Percentiles rank a stretch among this genome's conserved stretches.
Evolutionary conservation across 495 filamentous ascomycete genomes (phyloP).

Genomic region (Aspergillus egyptiacus): DNA sequence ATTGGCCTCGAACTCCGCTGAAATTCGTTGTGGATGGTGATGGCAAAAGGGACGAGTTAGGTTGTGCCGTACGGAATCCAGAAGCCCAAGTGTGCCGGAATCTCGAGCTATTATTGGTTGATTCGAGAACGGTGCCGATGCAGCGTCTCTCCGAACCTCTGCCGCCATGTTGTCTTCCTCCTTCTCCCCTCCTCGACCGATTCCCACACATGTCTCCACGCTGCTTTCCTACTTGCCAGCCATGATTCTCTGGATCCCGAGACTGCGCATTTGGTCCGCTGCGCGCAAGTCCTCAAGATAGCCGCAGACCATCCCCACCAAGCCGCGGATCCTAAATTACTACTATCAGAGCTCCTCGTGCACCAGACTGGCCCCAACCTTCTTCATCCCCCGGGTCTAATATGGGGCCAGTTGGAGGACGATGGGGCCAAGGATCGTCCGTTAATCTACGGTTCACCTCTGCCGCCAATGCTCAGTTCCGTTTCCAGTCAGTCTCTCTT

Average conservation of each 20-base stretch:
- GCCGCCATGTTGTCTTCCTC: neutral
- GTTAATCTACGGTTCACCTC: conserved; percentile 4
- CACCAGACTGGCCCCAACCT: conserved; percentile 4
- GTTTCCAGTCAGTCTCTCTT: conserved; percentile 10
- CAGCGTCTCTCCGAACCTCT: conserved; percentile 1
- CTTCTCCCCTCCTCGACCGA: conserved; percentile 5
- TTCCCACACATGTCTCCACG: conserved; percentile 20
- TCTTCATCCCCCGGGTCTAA: neutral
- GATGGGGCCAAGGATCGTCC: conserved; percentile 8
- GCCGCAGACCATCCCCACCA: neutral
- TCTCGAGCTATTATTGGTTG: conserved; percentile 21
- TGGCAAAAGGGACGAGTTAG: neutral
- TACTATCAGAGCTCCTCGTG: too few species aligned
- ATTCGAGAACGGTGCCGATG: conserved; percentile 9
- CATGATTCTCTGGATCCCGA: neutral
- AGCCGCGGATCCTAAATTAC: neutral
- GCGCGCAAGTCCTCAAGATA: conserved; percentile 7
- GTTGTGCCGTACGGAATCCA: conserved; percentile 7
- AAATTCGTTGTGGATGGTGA: conserved; percentile 1
- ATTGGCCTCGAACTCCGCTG: neutral
- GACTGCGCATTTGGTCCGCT: neutral
- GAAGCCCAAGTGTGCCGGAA: conserved; percentile 23
- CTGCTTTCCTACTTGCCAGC: conserved; percentile 20
- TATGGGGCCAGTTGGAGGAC: conserved; percentile 10
- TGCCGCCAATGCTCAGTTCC: conserved; percentile 9